A percentile compares a stretch with the other conserved stretches of the same genome.
Conservation (phyloP, 495 filamentous ascomycete genomes). For the Lasiosphaeria miniovina region DNA sequence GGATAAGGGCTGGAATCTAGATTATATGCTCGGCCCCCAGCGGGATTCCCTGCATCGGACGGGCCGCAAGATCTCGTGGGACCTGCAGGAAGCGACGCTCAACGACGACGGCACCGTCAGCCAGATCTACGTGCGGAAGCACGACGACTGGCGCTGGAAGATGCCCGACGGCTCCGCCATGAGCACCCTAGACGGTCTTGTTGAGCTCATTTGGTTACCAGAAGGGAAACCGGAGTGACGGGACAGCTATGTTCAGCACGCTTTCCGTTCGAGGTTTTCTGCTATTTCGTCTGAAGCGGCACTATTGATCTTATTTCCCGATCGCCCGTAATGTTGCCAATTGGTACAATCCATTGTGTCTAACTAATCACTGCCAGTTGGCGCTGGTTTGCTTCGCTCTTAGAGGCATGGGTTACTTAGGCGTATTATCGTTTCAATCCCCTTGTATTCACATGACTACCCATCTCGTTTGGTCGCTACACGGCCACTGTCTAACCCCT, state of each 20-base stretch:
- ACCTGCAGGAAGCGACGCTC: conserved; percentile 43
- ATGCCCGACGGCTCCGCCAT: conserved; percentile 41
- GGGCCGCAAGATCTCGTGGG: conserved; percentile 53
- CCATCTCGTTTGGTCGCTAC: too few species aligned
- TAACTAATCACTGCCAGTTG: too few species aligned
- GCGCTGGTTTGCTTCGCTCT: too few species aligned
- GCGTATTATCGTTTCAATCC: too few species aligned
- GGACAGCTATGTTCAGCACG: too few species aligned
- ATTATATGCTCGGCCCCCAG: conserved; percentile 51
- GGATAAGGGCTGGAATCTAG: conserved; percentile 52
- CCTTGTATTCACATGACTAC: too few species aligned
- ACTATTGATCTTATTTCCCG: background rate
- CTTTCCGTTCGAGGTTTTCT: conserved; percentile 1
- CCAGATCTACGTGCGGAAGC: conserved; percentile 47
- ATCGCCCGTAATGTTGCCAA: too few species aligned
- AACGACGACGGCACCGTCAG: conserved; percentile 42
- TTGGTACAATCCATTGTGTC: too few species aligned
- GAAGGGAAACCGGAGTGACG: conserved; percentile 4
- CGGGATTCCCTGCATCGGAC: conserved; percentile 43
- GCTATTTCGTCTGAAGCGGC: background rate
- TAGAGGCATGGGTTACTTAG: too few species aligned
- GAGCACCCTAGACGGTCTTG: conserved; percentile 45
- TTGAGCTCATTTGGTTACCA: conserved; percentile 53
- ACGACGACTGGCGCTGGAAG: conserved; percentile 49
- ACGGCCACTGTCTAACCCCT: too few species aligned